Evolutionary conservation across 2,329 filamentous ascomycete genomes (phyloP).

Genomic region (Aspergillus proliferans): DNA sequence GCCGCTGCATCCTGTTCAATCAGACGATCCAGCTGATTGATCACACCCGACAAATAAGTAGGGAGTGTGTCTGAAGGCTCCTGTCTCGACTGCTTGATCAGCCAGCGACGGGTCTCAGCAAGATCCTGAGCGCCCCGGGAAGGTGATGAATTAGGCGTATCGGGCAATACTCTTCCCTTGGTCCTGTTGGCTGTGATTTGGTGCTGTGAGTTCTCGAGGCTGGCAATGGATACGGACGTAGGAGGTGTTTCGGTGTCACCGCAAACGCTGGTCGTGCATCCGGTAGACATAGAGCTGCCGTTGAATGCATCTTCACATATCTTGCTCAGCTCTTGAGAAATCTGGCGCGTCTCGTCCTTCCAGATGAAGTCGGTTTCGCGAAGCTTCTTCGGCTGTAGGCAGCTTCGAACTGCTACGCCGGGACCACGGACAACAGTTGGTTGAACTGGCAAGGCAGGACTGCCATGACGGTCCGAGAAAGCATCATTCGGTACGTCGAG

Average conservation of each 20-base stretch:
- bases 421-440: constrained; percentile 31
- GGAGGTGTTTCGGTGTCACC: constrained; percentile 48
- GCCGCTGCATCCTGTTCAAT: constrained; percentile 39
- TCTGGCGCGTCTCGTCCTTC: constrained; percentile 73
- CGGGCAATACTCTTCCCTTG: constrained; percentile 12
- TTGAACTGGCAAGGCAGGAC: constrained; percentile 35
- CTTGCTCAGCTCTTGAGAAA: constrained; percentile 78
- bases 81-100: constrained; percentile 46
- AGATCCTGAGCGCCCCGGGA: constrained; percentile 38
- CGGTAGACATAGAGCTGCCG: constrained; percentile 53
- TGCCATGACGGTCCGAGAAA: constrained; percentile 24
- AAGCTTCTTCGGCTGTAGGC: constrained; percentile 37
- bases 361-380: constrained; percentile 46
- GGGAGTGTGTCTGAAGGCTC: constrained; percentile 40
- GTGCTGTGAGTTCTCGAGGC: constrained; percentile 20
- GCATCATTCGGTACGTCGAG: constrained; percentile 7
- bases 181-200: constrained; percentile 11
- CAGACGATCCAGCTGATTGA: constrained; percentile 54
- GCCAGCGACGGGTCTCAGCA: constrained; percentile 52
- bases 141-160: not conserved
- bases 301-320: constrained; percentile 92
- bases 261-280: constrained; percentile 37
- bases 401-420: constrained; percentile 21
- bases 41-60: constrained; percentile 53
- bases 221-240: constrained; percentile 36